Evolutionary conservation across 108 stramenopile species (phyloP).

Genomic region (Nitzschia sp.): DNA sequence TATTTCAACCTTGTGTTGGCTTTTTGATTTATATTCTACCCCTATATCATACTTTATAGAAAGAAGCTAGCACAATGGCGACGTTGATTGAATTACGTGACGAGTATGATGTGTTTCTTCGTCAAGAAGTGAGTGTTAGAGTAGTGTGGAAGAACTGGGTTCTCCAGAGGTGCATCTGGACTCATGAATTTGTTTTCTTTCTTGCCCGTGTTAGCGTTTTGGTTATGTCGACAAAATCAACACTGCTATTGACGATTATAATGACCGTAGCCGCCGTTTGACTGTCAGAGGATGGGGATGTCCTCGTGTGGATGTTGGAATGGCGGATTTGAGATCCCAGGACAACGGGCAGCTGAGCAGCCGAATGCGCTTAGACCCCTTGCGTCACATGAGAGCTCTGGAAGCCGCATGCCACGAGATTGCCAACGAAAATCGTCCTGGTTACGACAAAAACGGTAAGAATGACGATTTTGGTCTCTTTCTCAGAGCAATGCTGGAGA

Average conservation of each 20-base stretch:
- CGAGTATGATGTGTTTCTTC: constrained; percentile 35
- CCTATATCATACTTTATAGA: too few species aligned
- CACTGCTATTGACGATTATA: constrained; percentile 70
- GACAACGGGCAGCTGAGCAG: constrained; percentile 53
- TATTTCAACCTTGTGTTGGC: too few species aligned
- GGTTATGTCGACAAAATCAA: constrained; percentile 52
- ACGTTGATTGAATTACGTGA: constrained; percentile 27
- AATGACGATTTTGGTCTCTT: background rate
- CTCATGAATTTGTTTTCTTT: background rate
- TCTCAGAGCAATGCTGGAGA: too few species aligned
- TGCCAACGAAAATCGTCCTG: constrained; percentile 69
- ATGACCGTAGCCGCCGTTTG: constrained; percentile 42
- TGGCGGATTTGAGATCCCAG: constrained; percentile 67
- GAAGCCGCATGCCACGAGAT: constrained; percentile 76
- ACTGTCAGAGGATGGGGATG: constrained; percentile 52
- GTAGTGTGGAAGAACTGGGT: background rate
- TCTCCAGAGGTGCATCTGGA: background rate
- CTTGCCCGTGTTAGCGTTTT: constrained; percentile 17
- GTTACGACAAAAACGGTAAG: constrained; percentile 72
- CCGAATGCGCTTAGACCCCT: constrained; percentile 63
- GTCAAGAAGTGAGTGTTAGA: constrained; percentile 31
- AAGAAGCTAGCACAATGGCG: constrained; percentile 7
- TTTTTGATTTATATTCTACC: too few species aligned
- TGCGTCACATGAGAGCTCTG: constrained; percentile 80
- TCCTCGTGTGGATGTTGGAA: constrained; percentile 60